Evolutionary conservation across 306 rosid species (phyloP).

Genomic region (Parietaria judaica): DNA sequence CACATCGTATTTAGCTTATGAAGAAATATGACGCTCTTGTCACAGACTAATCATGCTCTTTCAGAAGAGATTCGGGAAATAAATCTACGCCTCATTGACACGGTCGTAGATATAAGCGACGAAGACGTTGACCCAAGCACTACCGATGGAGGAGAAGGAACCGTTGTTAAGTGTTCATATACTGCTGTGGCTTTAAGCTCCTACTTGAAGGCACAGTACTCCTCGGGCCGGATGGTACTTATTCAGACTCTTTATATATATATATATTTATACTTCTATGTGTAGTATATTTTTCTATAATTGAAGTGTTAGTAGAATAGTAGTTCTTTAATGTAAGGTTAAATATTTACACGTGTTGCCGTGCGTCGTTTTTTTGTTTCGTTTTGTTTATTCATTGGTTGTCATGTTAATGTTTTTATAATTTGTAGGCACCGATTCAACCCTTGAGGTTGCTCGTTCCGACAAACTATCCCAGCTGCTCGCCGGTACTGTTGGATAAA

Average conservation of each 20-base stretch:
- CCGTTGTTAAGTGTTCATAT: conserved; percentile 77
- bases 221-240: conserved; percentile 71
- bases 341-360: too few relatives aligned
- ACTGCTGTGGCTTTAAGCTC: conserved; percentile 86
- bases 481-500: conserved; percentile 83
- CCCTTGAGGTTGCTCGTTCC: conserved; percentile 90
- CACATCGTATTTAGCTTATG: neutral
- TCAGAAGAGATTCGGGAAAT: conserved; percentile 80
- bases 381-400: too few relatives aligned
- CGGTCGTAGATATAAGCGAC: conserved; percentile 62
- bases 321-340: too few relatives aligned
- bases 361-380: too few relatives aligned
- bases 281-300: too few relatives aligned
- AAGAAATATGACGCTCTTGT: conserved; percentile 18
- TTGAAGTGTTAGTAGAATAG: too few relatives aligned
- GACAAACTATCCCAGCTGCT: conserved; percentile 71
- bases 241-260: conserved; percentile 7
- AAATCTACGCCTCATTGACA: conserved; percentile 75
- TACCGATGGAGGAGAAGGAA: conserved; percentile 68
- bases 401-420: conserved; percentile 18
- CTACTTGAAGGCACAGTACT: conserved; percentile 65
- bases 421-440: conserved; percentile 78
- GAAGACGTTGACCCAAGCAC: conserved; percentile 68
- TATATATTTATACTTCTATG: too few relatives aligned
- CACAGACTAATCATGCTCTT: conserved; percentile 79